phyloP scores from a whole-genome alignment of 495 filamentous ascomycete genomes.

The Hypoxylon trugodes region DNA sequence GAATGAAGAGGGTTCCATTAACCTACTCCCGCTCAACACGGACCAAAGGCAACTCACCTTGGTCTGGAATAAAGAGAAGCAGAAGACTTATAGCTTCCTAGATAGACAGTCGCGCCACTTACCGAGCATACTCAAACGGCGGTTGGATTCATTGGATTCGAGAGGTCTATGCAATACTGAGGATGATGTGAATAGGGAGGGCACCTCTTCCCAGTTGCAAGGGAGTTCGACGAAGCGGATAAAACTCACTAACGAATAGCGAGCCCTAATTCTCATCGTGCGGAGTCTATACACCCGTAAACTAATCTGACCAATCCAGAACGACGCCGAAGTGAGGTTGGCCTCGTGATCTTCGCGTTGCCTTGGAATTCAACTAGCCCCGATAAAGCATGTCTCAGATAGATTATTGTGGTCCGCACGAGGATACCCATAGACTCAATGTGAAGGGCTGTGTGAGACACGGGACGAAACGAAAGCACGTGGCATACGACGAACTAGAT shows the following conservation, averaged over 20 bases:
- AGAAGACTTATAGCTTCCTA: background rate
- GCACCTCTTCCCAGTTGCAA: background rate
- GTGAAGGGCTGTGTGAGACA: constrained; percentile 29
- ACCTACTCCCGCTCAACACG: background rate
- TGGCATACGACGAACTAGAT: constrained; percentile 8
- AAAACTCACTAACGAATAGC: background rate
- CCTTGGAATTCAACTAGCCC: constrained; percentile 8
- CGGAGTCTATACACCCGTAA: background rate
- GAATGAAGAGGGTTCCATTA: background rate
- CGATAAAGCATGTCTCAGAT: constrained; percentile 26
- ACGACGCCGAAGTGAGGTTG: background rate
- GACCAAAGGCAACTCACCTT: background rate
- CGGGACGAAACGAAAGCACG: constrained; percentile 3
- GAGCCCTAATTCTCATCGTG: background rate
- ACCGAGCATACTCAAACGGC: background rate
- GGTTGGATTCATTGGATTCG: background rate
- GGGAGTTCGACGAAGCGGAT: background rate
- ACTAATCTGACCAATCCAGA: background rate
- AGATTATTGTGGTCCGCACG: constrained; percentile 6
- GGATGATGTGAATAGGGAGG: too few relatives aligned
- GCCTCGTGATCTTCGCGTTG: background rate
- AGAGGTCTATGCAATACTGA: background rate
- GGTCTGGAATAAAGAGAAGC: background rate
- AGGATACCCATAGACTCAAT: background rate
- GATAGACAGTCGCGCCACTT: background rate